phyloP scores from a whole-genome alignment of 306 rosid genomes.

The Begonia loranthoides region DNA sequence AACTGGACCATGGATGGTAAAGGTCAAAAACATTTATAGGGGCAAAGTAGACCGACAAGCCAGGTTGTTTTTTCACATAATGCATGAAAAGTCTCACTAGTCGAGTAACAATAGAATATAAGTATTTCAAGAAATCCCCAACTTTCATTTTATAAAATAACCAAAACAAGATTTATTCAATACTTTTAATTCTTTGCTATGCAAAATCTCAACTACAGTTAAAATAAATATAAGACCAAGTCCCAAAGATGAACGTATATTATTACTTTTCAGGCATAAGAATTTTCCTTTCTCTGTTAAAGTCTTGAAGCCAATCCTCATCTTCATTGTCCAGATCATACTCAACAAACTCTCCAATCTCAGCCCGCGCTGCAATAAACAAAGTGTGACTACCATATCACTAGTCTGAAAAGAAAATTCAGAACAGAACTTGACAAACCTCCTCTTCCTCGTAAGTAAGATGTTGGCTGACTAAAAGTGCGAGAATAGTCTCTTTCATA shows the following conservation, averaged over 20 bases:
- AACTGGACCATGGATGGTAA: too few species aligned
- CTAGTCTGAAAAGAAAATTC: not conserved
- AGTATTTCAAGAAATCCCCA: too few species aligned
- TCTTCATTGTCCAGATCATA: conserved; percentile 92
- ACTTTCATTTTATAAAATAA: too few species aligned
- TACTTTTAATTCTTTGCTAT: too few species aligned
- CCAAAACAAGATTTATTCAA: too few species aligned
- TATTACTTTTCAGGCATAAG: conserved; percentile 55
- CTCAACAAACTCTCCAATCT: conserved; percentile 95
- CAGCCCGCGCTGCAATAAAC: conserved; percentile 60
- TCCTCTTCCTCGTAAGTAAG: conserved; percentile 91
- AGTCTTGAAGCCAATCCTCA: conserved; percentile 81
- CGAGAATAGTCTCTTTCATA: conserved; percentile 87
- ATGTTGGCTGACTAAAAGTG: conserved; percentile 70
- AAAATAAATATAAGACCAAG: not conserved
- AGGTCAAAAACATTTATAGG: too few species aligned
- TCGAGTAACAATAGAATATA: too few species aligned
- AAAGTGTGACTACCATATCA: not conserved
- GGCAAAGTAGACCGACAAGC: too few species aligned
- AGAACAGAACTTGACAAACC: conserved; percentile 24
- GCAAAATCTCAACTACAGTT: not conserved
- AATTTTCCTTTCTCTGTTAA: conserved; percentile 45
- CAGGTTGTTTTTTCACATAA: too few species aligned
- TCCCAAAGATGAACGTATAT: not conserved
- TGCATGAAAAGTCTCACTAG: too few species aligned